phyloP scores from a whole-genome alignment of 129 eudicot genomes.

The Chrysanthemum makinoi region DNA sequence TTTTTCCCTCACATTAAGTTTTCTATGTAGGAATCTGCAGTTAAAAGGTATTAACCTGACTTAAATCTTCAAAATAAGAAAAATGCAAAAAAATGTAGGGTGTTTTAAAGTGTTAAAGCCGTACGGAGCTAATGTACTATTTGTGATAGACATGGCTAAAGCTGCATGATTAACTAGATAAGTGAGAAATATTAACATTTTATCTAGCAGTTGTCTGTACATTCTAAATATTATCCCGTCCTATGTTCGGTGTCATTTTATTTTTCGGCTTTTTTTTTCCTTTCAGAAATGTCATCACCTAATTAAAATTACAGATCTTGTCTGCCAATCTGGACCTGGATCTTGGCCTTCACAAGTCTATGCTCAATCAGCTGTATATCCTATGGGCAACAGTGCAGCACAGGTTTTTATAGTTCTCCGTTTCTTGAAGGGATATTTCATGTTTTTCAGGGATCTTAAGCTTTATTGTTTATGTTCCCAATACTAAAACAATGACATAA shows the following conservation, averaged over 20 bases:
- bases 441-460: neutral
- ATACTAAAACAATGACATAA: neutral
- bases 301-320: slow-evolving; percentile 60
- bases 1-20: neutral
- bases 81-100: too few relatives aligned
- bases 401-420: slow-evolving; percentile 60
- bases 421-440: slow-evolving; percentile 5
- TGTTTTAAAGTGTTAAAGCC: too few relatives aligned
- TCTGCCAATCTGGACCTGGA: slow-evolving; percentile 99
- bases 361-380: slow-evolving; percentile 86
- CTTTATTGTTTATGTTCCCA: neutral
- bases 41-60: neutral
- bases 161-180: slow-evolving; percentile 2
- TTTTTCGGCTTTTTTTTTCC: neutral
- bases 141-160: slow-evolving; percentile 3
- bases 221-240: slow-evolving; percentile 1
- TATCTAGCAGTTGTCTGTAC: too few relatives aligned
- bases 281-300: neutral
- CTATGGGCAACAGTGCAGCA: slow-evolving; percentile 96
- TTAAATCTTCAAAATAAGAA: neutral
- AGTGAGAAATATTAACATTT: slow-evolving; percentile 5
- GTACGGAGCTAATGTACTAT: neutral
- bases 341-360: slow-evolving; percentile 88
- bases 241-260: slow-evolving; percentile 19
- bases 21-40: too few relatives aligned